Percentiles rank a stretch among this genome's conserved stretches.
These are phyloP conservation scores for Colletotrichum sp. DNA, from an alignment of 2,329 filamentous ascomycete species.

Conservation along the genomic window DNA sequence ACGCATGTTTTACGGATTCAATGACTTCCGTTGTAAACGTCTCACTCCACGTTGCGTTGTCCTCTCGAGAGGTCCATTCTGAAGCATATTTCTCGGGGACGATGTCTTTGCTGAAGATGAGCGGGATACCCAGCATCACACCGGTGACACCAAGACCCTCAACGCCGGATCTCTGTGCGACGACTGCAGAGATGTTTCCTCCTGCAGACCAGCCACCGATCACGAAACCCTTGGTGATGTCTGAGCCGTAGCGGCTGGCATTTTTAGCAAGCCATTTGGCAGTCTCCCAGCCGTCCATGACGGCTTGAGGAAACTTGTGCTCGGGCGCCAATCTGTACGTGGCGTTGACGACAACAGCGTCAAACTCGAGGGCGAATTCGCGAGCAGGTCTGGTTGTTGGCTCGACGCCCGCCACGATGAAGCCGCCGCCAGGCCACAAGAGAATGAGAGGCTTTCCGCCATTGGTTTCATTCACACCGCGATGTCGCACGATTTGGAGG, in stretches of 20 bases:
- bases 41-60: conserved; percentile 41
- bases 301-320: conserved; percentile 49
- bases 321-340: conserved; percentile 59
- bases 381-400: background rate
- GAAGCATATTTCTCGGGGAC: conserved; percentile 40
- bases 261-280: conserved; percentile 37
- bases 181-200: conserved; percentile 53
- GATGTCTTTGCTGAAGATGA: background rate
- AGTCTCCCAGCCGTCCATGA: conserved; percentile 51
- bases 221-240: conserved; percentile 51
- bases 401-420: conserved; percentile 15
- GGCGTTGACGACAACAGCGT: conserved; percentile 47
- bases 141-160: conserved; percentile 32
- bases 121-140: background rate
- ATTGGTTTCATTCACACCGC: background rate
- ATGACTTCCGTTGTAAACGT: conserved; percentile 33
- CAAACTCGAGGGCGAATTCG: conserved; percentile 23
- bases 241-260: conserved; percentile 23
- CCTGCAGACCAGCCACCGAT: conserved; percentile 56
- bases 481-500: conserved; percentile 1
- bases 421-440: background rate
- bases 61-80: conserved; percentile 42
- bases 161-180: conserved; percentile 44
- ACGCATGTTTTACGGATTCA: conserved; percentile 30
- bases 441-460: conserved; percentile 6